Conservation (phyloP, 441 rosid genomes). For the Caryocar brasiliense region DNA sequence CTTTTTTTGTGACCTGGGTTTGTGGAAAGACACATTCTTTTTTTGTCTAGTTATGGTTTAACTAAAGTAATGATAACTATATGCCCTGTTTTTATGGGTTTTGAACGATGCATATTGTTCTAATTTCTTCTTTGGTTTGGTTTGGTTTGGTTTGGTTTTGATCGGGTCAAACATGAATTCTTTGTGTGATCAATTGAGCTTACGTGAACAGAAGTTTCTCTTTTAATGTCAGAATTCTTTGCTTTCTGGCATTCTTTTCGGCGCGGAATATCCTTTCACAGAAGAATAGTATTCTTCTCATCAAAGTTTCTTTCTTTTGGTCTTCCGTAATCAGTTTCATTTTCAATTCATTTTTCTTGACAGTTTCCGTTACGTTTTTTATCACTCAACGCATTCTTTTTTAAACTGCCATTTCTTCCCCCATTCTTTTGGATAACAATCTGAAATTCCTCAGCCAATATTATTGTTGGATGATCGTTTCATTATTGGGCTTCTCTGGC, state of each 20-base stretch:
- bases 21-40: constrained; percentile 5
- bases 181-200: constrained; percentile 30
- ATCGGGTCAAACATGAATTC: constrained; percentile 33
- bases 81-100: constrained; percentile 21
- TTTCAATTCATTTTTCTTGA: constrained; percentile 7
- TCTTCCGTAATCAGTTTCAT: constrained; percentile 3
- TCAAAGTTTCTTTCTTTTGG: constrained; percentile 32
- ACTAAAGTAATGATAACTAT: constrained; percentile 4
- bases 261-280: constrained; percentile 39
- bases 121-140: constrained; percentile 13
- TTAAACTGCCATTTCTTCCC: constrained; percentile 1
- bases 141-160: constrained; percentile 12
- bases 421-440: constrained; percentile 8
- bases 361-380: constrained; percentile 1
- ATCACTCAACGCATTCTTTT: constrained; percentile 4
- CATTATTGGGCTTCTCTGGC: background rate
- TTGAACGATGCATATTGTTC: constrained; percentile 16
- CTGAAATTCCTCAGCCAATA: constrained; percentile 10
- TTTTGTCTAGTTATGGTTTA: constrained; percentile 3
- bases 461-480: constrained; percentile 2
- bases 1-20: constrained; percentile 30
- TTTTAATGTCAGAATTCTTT: constrained; percentile 29
- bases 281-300: constrained; percentile 38
- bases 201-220: constrained; percentile 47
- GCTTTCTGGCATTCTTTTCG: constrained; percentile 29